Evolutionary conservation across 306 rosid species (phyloP).

Genomic region (Benincasa hispida): DNA sequence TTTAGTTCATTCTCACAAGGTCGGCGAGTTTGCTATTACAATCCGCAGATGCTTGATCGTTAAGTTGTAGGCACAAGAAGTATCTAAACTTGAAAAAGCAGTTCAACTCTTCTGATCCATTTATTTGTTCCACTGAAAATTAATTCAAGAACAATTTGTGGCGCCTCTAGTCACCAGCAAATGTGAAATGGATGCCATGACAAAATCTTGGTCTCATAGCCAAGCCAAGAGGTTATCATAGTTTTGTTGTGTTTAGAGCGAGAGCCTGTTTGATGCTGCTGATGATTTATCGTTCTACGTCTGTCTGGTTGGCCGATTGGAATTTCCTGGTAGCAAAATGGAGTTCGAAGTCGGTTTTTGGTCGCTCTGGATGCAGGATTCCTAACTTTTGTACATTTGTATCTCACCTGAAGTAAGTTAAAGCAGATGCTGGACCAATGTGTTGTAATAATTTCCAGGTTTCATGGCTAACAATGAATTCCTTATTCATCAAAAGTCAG

Average conservation of each 20-base stretch:
- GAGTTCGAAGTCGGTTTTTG: background rate
- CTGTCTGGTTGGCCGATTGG: background rate
- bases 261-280: background rate
- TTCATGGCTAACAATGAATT: background rate
- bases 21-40: slow-evolving; percentile 56
- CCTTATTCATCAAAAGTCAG: background rate
- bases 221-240: background rate
- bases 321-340: background rate
- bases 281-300: background rate
- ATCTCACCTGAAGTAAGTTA: background rate
- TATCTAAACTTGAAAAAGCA: background rate
- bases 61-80: slow-evolving; percentile 5
- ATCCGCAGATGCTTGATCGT: slow-evolving; percentile 72
- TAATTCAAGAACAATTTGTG: background rate
- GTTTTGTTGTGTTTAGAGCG: background rate
- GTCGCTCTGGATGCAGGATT: background rate
- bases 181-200: background rate
- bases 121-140: background rate
- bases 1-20: slow-evolving; percentile 63
- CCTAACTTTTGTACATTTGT: slow-evolving; percentile 2
- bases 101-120: background rate
- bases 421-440: background rate
- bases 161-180: background rate
- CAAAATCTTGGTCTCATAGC: background rate
- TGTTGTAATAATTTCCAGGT: slow-evolving; percentile 2